Evolutionary conservation across 2,329 filamentous ascomycete genomes (phyloP).

Genomic region (Cladophialophora carrionii): DNA sequence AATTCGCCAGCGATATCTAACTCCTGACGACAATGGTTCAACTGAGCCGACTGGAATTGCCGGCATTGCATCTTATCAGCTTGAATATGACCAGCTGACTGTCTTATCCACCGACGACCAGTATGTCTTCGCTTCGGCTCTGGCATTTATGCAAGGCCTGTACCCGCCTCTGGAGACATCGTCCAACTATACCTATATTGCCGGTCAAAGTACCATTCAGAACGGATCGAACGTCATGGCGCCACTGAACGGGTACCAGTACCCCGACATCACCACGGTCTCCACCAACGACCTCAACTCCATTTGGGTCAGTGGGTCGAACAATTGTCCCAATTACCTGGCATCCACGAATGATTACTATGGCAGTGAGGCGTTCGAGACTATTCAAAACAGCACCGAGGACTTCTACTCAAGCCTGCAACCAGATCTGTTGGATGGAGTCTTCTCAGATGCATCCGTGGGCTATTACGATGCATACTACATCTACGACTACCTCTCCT

Average conservation of each 20-base stretch:
- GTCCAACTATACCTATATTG: constrained; percentile 42
- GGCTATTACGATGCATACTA: constrained; percentile 57
- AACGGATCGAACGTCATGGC: constrained; percentile 53
- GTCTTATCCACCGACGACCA: constrained; percentile 54
- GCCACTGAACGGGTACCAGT: constrained; percentile 62
- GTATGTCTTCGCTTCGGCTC: constrained; percentile 57
- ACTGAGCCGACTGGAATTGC: constrained; percentile 43
- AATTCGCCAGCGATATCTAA: constrained; percentile 59
- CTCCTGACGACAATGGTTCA: constrained; percentile 26
- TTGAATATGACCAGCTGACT: constrained; percentile 53
- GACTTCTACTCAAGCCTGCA: constrained; percentile 55
- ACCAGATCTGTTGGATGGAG: constrained; percentile 48
- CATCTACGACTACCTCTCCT: constrained; percentile 62
- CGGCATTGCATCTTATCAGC: constrained; percentile 51
- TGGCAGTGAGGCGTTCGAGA: constrained; percentile 47
- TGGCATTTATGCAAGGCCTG: constrained; percentile 65
- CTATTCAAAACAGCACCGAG: constrained; percentile 45
- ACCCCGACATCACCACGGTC: constrained; percentile 54
- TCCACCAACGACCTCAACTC: constrained; percentile 54
- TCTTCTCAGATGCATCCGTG: constrained; percentile 47
- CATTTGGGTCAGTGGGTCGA: constrained; percentile 56
- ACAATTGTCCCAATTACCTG: constrained; percentile 49
- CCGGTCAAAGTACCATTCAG: constrained; percentile 50
- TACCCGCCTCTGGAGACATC: constrained; percentile 56
- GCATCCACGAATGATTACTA: constrained; percentile 48